phyloP scores from a whole-genome alignment of 2,329 filamentous ascomycete genomes.

The Fusarium anthophilum region DNA sequence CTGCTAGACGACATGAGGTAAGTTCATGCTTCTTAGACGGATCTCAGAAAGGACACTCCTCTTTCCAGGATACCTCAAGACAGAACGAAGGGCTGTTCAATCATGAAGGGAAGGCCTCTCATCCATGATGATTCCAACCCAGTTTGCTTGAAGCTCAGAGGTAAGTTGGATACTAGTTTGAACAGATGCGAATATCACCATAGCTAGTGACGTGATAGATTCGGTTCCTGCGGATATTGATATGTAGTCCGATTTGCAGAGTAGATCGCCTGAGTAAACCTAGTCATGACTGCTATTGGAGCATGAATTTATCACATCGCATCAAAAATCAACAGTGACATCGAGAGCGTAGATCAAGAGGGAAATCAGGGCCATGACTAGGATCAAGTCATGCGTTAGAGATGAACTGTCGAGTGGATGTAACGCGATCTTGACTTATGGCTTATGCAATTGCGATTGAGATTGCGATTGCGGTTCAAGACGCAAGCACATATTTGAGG shows the following conservation, averaged over 20 bases:
- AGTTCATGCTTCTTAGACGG: neutral
- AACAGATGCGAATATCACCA: neutral
- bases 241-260: neutral
- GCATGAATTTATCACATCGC: neutral
- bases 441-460: neutral
- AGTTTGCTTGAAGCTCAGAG: neutral
- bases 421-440: conserved; percentile 20
- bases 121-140: neutral
- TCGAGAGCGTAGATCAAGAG: conserved; percentile 2
- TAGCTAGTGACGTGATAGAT: neutral
- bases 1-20: neutral
- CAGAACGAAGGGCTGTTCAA: neutral
- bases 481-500: neutral
- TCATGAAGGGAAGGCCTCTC: neutral
- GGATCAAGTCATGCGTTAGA: conserved; percentile 15
- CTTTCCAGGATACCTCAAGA: neutral
- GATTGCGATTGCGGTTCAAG: conserved; percentile 13
- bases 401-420: conserved; percentile 25
- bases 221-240: neutral
- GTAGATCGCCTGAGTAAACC: neutral
- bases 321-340: neutral
- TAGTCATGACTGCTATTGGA: neutral
- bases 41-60: neutral
- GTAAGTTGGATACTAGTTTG: neutral
- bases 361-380: neutral